Evolutionary conservation across 2,329 filamentous ascomycete species (phyloP), one percentile per base, ranked within the genome.

Genomic region (Fusarium incarnatum): DNA sequence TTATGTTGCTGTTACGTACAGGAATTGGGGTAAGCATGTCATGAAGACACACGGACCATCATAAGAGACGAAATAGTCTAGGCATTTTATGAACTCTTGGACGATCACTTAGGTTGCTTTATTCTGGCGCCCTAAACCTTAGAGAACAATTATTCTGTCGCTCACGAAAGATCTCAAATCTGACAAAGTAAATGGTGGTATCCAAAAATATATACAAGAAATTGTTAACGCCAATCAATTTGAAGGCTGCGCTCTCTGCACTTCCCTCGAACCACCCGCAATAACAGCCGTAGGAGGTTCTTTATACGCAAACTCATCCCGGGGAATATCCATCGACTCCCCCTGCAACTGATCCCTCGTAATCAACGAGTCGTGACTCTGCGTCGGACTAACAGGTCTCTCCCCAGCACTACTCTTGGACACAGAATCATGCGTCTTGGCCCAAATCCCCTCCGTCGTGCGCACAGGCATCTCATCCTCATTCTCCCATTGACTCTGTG

Each of bases 351-450:
- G 71, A 25, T 75, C 73, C 10, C 73, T 50, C 4, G 70, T 71
- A 6, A 77, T 75, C 11, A 77, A 70, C 32, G 68, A 74, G 58
- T 77, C 75, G 40, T 77, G 73, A 53, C 75, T 77, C 58, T 74
- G 73, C 25, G 75, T 75, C 5, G 75, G 73, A 42, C 75, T 77
- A 3, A 71, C 45, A 12, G 62, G 62, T 2, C 74, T 22, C 8
- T 72, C 70, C 40, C 47, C 20, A 25, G 22, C n/a, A 60, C 1
- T 75, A 9, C 64, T 62, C 50, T 75, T 71, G 22, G 61, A 64
- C 9, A 74, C 68, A 1, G 71, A 75, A 16, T 66, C 64, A 15
- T 73, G 70, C 42, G 73, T 64, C 20, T 69, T 67, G 8, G 63
- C 60, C 73, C 73, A 75, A 32, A 75, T 67, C 18, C 75, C 74